Base-by-base conservation (phyloP, 1,284 basidiomycete genomes). In the Pascua guehoae region DNA sequence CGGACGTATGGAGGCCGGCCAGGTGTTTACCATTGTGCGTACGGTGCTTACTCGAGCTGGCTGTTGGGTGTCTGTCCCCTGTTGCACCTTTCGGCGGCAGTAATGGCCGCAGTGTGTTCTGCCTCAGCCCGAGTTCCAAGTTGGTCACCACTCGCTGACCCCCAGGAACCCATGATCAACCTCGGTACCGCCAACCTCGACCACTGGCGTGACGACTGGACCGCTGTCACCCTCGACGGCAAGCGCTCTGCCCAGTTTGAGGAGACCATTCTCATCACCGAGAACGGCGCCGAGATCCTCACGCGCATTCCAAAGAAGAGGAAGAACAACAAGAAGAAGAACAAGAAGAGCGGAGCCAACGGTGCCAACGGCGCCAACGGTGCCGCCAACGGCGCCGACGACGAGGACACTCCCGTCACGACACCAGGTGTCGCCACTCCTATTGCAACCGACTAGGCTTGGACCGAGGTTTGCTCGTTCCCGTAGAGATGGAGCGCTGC, bases 221-320 rank as follows among this genome's bases (percentile, higher is more conserved):
- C 93, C 3, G 91, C 92, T 0, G 89, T 89, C 16, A 98, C 94
- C 2, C 60, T 70, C 18, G 93, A 97, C 76, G 94, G 93, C 37
- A 88, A 88, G 72, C 82, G 83, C 60, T 92, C 88, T 63, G 94
- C 94, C 7, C 94, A 98, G 70, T 97, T 96, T 69, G 94, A 98
- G 75, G 94, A 98, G 68, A 96, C 93, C 1, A 79, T 89, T 43
- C 75, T 98, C 56, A 88, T 98, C 69, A 97, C 94, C 16, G 91
- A 93, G 68, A 88, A 85, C 16, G 94, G 94, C 5, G 86, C 88
- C 43, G 94, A 98, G 74, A 82, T 95, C 58, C 81, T 98, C 42
- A 96, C 94, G 2, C 87, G 76, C 46, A 68, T 68, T 14, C 59
- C 65, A n/a, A 62, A 63, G 44, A 59, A 64, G 49, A 66, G 65